Evolutionary conservation across 352 stramenopile genomes (phyloP), one percentile per base, ranked within the genome.

Genomic region (Pythium sp.): DNA sequence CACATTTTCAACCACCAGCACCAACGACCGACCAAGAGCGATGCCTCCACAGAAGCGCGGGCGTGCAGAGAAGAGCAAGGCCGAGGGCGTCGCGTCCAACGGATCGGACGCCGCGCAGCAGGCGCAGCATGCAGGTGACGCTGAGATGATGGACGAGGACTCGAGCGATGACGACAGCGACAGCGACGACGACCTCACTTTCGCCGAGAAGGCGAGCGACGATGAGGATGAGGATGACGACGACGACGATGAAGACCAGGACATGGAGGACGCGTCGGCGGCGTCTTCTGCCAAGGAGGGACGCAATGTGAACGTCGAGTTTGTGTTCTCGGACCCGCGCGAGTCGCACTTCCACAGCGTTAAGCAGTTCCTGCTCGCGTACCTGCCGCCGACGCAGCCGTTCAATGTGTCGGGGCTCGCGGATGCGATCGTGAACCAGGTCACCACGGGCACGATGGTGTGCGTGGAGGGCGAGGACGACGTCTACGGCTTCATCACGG

Each of bases 401-500:
- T 90, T 96, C 62, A 78, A 96, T 67, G 82, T 93, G 20, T 94
- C 86, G n/a, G 87, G 86, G 4, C 69, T 96, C 24, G 86, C 88
- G 28, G 83, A 91, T 62, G 69, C 90, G 38, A 78, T 96, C 56
- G 84, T 96, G 46, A 74, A 71, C 61, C 88, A 96, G 71, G 85
- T 91, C 34, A 78, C 78, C 7, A 79, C 75, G 1, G 88, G 88
- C 26, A 94, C 88, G 22, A 94, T 94, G 83, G 82, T 94, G 32
- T 93, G 86, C 59, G 83, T 80, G 26, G 86, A 94, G 32, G 86
- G 82, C 18, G 86, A 96, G 62, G 75, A 83, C 34, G 88, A 94
- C 62, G 84, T 90, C 5, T 96, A 94, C 71, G 88, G 86, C n/a
- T 94, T 96, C 69, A 86, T 93, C 72, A 96, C 88, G 58, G 82